phyloP scores from a whole-genome alignment of 108 stramenopile species.

The Conticribra guillardii region DNA sequence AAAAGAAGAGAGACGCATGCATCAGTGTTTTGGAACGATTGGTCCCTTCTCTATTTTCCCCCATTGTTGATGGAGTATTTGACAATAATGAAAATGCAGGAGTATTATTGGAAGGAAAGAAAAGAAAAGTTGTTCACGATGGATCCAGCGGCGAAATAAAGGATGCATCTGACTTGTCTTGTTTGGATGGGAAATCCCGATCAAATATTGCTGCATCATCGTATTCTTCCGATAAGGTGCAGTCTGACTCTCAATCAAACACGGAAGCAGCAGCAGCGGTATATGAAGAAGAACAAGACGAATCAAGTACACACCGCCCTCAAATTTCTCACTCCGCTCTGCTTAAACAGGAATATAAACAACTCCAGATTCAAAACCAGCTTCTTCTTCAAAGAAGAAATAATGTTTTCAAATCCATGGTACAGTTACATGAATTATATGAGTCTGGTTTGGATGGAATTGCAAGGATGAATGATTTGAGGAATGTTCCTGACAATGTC shows the following conservation, averaged over 20 bases:
- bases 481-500: constrained; percentile 44
- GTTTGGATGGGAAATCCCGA: too few relatives aligned
- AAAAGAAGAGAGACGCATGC: not conserved
- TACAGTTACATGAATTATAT: constrained; percentile 37
- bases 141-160: too few relatives aligned
- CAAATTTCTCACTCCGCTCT: not conserved
- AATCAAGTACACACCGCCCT: not conserved
- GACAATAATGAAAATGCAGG: not conserved
- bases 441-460: constrained; percentile 43
- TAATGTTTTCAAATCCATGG: constrained; percentile 25
- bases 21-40: not conserved
- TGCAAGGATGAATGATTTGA: constrained; percentile 32
- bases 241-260: not conserved
- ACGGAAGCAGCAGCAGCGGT: not conserved
- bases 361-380: constrained; percentile 31
- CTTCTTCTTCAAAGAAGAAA: constrained; percentile 15
- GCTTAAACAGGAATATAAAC: constrained; percentile 29
- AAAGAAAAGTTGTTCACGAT: too few relatives aligned
- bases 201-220: too few relatives aligned
- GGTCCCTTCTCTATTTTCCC: not conserved
- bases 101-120: too few relatives aligned
- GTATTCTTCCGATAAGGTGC: too few relatives aligned
- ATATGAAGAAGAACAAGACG: not conserved
- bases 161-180: too few relatives aligned
- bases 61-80: not conserved